These are phyloP conservation scores for Fomitopsis pulvina DNA, from an alignment of 768 basidiomycete species.

Conservation along the genomic window DNA sequence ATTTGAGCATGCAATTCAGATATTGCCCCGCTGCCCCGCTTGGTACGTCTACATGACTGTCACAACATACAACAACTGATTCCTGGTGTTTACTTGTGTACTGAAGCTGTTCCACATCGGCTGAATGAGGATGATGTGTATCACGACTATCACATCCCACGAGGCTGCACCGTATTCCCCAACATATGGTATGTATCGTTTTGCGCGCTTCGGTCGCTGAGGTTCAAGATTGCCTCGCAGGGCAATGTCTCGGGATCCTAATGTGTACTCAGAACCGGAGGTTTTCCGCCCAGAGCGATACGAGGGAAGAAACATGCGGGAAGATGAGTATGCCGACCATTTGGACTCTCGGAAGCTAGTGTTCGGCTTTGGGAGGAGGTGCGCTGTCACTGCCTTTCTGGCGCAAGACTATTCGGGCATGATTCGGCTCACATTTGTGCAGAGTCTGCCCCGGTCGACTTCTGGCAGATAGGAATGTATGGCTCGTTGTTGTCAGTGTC, in stretches of 20 bases:
- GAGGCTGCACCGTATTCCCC: conserved; percentile 18
- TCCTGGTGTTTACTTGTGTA: not conserved
- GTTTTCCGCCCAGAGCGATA: conserved; percentile 20
- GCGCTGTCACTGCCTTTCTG: not conserved
- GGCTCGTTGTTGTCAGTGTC: conserved; percentile 38
- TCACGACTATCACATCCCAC: conserved; percentile 11
- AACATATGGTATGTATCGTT: conserved; percentile 10
- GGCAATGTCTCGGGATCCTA: conserved; percentile 19
- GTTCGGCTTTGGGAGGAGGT: conserved; percentile 15
- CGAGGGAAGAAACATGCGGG: not conserved
- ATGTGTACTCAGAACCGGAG: conserved; percentile 21
- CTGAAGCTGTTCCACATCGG: not conserved
- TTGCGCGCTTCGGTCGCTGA: too few species aligned
- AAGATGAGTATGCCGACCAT: not conserved
- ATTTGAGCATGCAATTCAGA: conserved; percentile 5
- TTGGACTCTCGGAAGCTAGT: conserved; percentile 5
- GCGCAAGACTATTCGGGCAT: too few species aligned
- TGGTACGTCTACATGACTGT: conserved; percentile 6
- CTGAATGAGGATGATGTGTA: not conserved
- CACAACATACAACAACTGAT: not conserved
- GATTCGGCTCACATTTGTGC: not conserved
- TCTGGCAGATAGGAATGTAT: conserved; percentile 42
- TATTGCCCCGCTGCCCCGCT: conserved; percentile 13
- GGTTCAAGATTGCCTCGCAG: not conserved
- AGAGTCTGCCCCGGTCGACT: conserved; percentile 50